Conservation (phyloP, 148 eudicot species). For the Camellia japonica region DNA sequence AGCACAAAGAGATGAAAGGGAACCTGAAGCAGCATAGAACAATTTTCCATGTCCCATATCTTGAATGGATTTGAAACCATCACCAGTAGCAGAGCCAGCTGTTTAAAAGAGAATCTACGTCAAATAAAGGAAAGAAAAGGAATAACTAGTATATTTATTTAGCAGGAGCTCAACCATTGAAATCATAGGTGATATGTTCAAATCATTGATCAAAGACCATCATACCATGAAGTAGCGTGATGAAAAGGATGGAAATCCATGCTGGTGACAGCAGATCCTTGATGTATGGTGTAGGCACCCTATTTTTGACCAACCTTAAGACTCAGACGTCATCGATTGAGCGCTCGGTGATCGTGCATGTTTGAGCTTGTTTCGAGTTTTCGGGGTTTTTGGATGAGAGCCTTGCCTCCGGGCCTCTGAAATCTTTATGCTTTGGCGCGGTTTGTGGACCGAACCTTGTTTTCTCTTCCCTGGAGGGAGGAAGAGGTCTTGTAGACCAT, state of each 20-base stretch:
- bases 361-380: too few relatives aligned
- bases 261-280: constrained; percentile 77
- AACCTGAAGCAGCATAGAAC: constrained; percentile 60
- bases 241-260: constrained; percentile 90
- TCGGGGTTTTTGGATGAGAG: too few relatives aligned
- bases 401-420: too few relatives aligned
- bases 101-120: constrained; percentile 13
- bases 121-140: constrained; percentile 2
- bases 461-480: too few relatives aligned
- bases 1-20: not conserved
- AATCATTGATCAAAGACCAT: constrained; percentile 6
- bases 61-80: constrained; percentile 74
- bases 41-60: constrained; percentile 56
- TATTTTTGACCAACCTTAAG: too few relatives aligned
- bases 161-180: constrained; percentile 6
- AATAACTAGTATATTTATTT: not conserved
- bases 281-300: too few relatives aligned
- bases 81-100: constrained; percentile 70
- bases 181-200: not conserved
- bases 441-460: too few relatives aligned
- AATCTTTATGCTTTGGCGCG: too few relatives aligned
- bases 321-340: too few relatives aligned
- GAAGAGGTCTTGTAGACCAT: too few relatives aligned
- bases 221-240: constrained; percentile 75
- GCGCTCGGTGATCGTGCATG: too few relatives aligned